A percentile compares a stretch with the other conserved stretches of the same genome.
These are phyloP conservation scores for Candida gorgasii DNA, from an alignment of 805 yeast species.

Conservation along the genomic window DNA sequence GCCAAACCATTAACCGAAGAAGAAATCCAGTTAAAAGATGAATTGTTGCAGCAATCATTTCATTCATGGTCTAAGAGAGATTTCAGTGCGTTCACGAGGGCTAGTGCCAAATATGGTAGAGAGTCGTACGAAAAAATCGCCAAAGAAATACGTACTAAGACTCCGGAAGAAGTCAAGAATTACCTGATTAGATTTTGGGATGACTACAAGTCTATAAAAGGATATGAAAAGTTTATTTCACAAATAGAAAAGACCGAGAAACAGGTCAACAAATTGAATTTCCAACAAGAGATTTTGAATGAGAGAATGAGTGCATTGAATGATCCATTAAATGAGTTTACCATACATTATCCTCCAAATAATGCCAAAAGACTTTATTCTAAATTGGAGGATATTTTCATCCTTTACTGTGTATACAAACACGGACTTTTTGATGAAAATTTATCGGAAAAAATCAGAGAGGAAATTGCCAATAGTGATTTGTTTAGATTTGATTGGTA, in stretches of 20 bases:
- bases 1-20: conserved; percentile 64
- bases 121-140: conserved; percentile 51
- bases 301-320: conserved; percentile 52
- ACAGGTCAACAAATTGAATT: conserved; percentile 53
- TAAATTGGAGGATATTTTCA: conserved; percentile 67
- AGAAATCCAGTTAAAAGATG: conserved; percentile 55
- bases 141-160: conserved; percentile 55
- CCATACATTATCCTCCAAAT: conserved; percentile 77
- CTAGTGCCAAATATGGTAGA: conserved; percentile 67
- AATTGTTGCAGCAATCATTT: conserved; percentile 57
- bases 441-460: conserved; percentile 63
- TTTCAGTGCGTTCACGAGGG: conserved; percentile 68
- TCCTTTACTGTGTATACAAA: conserved; percentile 60
- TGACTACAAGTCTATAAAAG: conserved; percentile 59
- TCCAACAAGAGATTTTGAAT: conserved; percentile 57
- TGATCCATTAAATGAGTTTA: conserved; percentile 64
- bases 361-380: conserved; percentile 75
- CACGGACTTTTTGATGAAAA: conserved; percentile 63
- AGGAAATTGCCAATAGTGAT: conserved; percentile 59
- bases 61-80: conserved; percentile 74
- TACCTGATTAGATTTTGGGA: conserved; percentile 68
- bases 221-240: conserved; percentile 67
- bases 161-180: conserved; percentile 55
- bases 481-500: conserved; percentile 74
- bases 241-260: conserved; percentile 75